These are phyloP conservation scores for Quercus wislizeni DNA, from an alignment of 306 rosid species.

Conservation along the genomic window DNA sequence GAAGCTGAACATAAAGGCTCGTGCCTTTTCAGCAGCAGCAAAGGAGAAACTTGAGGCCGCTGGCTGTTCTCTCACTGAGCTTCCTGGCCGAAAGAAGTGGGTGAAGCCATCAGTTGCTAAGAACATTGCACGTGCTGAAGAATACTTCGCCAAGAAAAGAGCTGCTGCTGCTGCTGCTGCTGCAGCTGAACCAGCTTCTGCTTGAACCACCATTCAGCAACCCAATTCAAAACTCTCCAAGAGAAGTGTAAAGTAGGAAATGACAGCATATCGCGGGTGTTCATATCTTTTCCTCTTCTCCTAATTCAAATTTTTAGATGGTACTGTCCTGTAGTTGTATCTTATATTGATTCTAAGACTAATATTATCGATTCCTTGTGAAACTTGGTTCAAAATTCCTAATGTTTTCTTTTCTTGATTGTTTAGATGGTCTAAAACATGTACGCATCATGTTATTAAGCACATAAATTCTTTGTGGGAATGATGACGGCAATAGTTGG, in stretches of 20 bases:
- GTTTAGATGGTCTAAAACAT: not conserved
- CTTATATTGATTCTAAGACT: not conserved
- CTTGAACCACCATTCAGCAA: constrained; percentile 19
- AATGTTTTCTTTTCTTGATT: not conserved
- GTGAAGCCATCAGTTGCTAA: constrained; percentile 91
- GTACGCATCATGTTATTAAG: too few relatives aligned
- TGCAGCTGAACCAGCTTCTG: constrained; percentile 38
- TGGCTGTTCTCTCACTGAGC: constrained; percentile 76
- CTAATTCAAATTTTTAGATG: not conserved
- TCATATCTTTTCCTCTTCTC: constrained; percentile 16
- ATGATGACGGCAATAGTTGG: too few relatives aligned
- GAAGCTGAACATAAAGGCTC: constrained; percentile 79
- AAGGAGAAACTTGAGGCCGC: constrained; percentile 84
- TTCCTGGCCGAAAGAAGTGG: constrained; percentile 98
- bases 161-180: constrained; percentile 52
- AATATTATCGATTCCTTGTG: not conserved
- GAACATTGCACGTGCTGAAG: constrained; percentile 92
- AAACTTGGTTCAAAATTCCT: not conserved
- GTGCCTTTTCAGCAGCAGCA: constrained; percentile 78
- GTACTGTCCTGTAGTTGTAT: not conserved
- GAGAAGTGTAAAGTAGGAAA: constrained; percentile 17
- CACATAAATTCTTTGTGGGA: too few relatives aligned
- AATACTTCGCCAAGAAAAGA: constrained; percentile 87
- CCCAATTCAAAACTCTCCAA: constrained; percentile 6
- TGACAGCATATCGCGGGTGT: constrained; percentile 17